Conservation (phyloP, 2,329 filamentous ascomycete species). For the Triangularia verruculosa region DNA sequence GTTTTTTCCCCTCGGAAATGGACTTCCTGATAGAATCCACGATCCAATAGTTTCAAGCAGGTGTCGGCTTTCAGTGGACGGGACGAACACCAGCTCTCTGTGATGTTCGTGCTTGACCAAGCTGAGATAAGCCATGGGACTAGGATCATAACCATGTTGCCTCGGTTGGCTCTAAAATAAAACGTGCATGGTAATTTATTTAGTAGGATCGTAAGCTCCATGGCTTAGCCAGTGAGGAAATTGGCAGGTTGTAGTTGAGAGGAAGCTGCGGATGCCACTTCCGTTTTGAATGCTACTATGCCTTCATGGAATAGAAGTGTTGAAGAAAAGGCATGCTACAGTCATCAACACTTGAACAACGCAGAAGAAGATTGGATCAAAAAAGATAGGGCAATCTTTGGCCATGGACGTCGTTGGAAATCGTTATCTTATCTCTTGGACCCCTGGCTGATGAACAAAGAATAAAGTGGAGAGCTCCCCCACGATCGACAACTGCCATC, state of each 20-base stretch:
- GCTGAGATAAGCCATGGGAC: background rate
- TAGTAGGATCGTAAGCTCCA: background rate
- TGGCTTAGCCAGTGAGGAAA: background rate
- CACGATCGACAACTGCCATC: background rate
- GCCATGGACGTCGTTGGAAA: background rate
- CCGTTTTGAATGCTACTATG: background rate
- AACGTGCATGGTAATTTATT: background rate
- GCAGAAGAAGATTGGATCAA: background rate
- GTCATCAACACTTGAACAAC: too few species aligned
- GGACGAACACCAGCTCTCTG: background rate
- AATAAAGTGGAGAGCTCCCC: background rate
- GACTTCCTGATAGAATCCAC: background rate
- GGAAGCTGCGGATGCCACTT: background rate
- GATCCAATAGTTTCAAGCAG: background rate
- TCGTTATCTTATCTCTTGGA: background rate
- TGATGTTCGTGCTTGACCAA: background rate
- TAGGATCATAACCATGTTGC: background rate
- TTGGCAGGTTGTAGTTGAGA: background rate
- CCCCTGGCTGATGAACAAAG: background rate
- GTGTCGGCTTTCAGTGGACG: background rate
- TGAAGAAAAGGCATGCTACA: background rate
- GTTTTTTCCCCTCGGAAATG: background rate
- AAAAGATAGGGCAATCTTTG: background rate
- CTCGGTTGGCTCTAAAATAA: background rate
- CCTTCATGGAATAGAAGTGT: background rate